Evolutionary conservation across 768 basidiomycete species (phyloP).

Genomic region (Xanthoconium stramineum): DNA sequence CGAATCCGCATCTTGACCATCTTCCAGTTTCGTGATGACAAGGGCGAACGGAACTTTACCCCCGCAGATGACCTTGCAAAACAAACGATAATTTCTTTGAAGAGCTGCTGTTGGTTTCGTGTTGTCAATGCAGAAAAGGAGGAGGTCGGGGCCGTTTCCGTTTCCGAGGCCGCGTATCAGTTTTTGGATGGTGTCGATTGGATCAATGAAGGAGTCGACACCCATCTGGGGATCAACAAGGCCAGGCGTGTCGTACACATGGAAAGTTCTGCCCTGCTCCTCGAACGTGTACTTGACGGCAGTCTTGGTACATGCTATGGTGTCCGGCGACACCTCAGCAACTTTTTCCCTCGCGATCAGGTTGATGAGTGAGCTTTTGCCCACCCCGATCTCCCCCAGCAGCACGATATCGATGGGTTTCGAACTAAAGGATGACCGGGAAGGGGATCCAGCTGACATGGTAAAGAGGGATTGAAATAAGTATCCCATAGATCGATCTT

Average conservation of each 20-base stretch:
- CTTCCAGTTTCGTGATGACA: constrained; percentile 30
- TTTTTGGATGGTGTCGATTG: constrained; percentile 23
- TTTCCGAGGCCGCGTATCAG: constrained; percentile 31
- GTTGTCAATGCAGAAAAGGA: constrained; percentile 32
- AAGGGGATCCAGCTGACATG: constrained; percentile 1
- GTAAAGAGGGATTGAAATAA: constrained; percentile 14
- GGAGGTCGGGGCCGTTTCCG: constrained; percentile 26
- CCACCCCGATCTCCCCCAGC: constrained; percentile 33
- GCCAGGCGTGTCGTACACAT: constrained; percentile 34
- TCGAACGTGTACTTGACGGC: constrained; percentile 22
- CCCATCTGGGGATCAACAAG: constrained; percentile 28
- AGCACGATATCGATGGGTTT: constrained; percentile 31
- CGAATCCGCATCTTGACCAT: constrained; percentile 21
- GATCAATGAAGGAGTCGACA: constrained; percentile 15
- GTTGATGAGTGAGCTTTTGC: constrained; percentile 45
- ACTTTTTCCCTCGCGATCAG: constrained; percentile 26
- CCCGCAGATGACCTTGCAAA: constrained; percentile 26
- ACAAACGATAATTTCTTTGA: constrained; percentile 26
- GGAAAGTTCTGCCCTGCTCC: constrained; percentile 20
- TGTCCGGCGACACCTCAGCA: constrained; percentile 32
- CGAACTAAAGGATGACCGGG: background rate
- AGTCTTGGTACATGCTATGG: constrained; percentile 34
- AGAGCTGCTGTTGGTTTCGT: constrained; percentile 24
- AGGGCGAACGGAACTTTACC: constrained; percentile 28
- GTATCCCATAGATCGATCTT: constrained; percentile 6